phyloP scores from a whole-genome alignment of 164 flowering plant species.

The Kalanchoe fedtschenkoi region DNA sequence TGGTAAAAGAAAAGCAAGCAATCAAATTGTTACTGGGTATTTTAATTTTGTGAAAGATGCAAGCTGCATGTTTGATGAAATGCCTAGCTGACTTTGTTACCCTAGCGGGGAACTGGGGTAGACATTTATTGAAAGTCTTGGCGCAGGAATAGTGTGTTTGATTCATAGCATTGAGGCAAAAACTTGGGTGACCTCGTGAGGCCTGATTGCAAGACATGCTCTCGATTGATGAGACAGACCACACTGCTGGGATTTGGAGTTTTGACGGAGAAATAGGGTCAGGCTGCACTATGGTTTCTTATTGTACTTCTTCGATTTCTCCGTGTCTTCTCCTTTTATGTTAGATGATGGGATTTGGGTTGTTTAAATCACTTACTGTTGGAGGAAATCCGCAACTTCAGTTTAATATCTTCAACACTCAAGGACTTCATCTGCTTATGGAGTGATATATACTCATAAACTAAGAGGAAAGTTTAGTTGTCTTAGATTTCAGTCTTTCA shows the following conservation, averaged over 20 bases:
- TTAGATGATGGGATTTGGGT: not conserved
- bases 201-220: conserved; percentile 75
- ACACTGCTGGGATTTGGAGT: conserved; percentile 59
- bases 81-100: not conserved
- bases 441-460: no score
- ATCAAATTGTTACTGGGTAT: no score
- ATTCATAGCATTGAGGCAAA: conserved; percentile 60
- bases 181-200: conserved; percentile 80
- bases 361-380: not conserved
- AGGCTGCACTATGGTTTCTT: conserved; percentile 66
- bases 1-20: no score
- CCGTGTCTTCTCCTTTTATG: not conserved
- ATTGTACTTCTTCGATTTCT: not conserved
- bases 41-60: not conserved
- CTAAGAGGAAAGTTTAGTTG: no score
- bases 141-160: not conserved
- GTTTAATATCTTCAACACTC: no score
- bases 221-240: conserved; percentile 75
- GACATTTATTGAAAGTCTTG: not conserved
- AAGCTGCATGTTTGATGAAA: not conserved
- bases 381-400: not conserved
- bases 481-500: no score
- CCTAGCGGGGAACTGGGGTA: no score
- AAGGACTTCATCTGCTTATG: no score
- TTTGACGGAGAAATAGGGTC: conserved; percentile 68